A percentile compares a stretch with the other conserved stretches of the same genome.
Evolutionary conservation across 2,329 filamentous ascomycete species (phyloP).

Genomic region (Penicillium sp.): DNA sequence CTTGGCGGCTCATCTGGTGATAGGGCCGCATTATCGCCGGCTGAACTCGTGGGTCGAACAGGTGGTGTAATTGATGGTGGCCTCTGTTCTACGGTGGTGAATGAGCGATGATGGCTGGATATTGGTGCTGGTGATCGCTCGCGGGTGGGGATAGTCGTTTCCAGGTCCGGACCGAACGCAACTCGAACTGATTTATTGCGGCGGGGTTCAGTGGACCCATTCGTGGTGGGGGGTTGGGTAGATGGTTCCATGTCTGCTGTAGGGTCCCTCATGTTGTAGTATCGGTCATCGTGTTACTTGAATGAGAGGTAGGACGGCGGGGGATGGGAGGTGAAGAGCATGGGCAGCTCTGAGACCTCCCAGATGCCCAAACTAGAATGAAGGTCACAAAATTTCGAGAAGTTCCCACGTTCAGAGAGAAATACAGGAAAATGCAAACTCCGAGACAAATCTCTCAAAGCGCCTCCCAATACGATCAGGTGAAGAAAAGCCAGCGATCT

Average conservation of each 20-base stretch:
- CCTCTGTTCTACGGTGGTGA: constrained; percentile 34
- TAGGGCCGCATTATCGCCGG: constrained; percentile 28
- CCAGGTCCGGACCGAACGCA: constrained; percentile 40
- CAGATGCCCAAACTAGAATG: constrained; percentile 6
- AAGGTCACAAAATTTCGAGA: neutral
- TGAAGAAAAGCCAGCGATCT: neutral
- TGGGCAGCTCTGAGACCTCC: constrained; percentile 6
- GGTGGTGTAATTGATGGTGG: constrained; percentile 20
- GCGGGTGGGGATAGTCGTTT: constrained; percentile 38
- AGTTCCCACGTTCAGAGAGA: neutral
- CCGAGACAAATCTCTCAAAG: neutral
- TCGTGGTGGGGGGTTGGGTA: constrained; percentile 26
- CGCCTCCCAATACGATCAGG: neutral
- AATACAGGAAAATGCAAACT: neutral
- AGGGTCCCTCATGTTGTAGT: constrained; percentile 38
- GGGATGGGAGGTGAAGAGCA: constrained; percentile 11
- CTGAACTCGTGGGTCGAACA: constrained; percentile 34
- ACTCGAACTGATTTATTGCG: constrained; percentile 39
- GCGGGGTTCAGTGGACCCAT: constrained; percentile 32
- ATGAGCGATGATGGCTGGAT: constrained; percentile 34
- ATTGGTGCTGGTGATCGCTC: constrained; percentile 33
- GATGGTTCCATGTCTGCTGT: constrained; percentile 36
- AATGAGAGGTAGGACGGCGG: constrained; percentile 9
- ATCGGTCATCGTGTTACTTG: constrained; percentile 32
- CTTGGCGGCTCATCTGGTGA: constrained; percentile 23